A percentile compares a stretch with the other conserved stretches of the same genome.
Conservation (phyloP, 805 yeast species). For the Kuraishia hungarica region DNA sequence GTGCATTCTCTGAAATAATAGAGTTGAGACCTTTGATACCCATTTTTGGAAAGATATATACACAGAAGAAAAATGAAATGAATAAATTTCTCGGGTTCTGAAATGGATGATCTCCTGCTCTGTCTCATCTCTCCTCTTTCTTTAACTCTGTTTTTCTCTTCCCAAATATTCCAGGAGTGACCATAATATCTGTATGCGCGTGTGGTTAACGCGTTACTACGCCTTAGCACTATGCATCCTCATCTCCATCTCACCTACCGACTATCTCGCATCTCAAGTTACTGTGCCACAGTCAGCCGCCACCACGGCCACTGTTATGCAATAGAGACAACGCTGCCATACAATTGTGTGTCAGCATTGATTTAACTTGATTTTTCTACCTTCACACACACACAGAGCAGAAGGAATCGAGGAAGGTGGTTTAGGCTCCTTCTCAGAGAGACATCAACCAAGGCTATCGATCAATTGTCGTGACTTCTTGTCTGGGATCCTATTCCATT, state of each 20-base stretch:
- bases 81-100: not conserved
- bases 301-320: not conserved
- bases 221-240: not conserved
- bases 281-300: not conserved
- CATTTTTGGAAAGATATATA: constrained; percentile 11
- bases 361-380: not conserved
- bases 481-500: not conserved
- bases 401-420: not conserved
- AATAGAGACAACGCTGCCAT: not conserved
- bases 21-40: constrained; percentile 68
- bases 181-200: not conserved
- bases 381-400: not conserved
- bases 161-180: not conserved
- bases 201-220: not conserved
- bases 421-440: not conserved
- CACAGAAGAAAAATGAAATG: not conserved
- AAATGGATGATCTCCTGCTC: not conserved
- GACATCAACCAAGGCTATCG: not conserved
- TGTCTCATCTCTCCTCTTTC: no score
- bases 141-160: not conserved
- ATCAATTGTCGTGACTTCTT: not conserved
- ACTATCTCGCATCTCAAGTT: not conserved
- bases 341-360: not conserved
- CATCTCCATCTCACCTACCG: not conserved
- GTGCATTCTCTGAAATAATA: constrained; percentile 84